Conservation (phyloP, 768 basidiomycete species). For the Rubroboletus pulcherrimus region DNA sequence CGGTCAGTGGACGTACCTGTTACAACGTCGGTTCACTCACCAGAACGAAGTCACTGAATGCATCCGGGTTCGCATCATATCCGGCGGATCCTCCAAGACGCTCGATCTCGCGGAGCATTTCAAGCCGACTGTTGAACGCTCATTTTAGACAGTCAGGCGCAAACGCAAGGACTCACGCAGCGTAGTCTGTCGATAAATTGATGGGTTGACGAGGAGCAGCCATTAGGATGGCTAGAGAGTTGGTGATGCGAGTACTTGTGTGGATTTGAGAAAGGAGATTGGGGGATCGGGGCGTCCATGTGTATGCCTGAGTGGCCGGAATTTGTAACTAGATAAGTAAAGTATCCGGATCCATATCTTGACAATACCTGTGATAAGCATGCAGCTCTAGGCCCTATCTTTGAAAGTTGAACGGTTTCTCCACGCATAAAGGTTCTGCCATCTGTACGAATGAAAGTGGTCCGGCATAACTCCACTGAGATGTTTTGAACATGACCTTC, state of each 20-base stretch:
- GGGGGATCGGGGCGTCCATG: neutral
- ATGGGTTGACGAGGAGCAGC: neutral
- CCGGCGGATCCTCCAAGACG: conserved; percentile 1
- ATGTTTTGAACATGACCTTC: neutral
- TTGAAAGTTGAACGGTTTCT: neutral
- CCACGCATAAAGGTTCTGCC: neutral
- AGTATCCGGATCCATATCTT: neutral
- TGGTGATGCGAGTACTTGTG: neutral
- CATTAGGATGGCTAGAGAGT: neutral
- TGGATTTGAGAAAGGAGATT: neutral
- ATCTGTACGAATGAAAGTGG: neutral
- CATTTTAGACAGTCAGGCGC: neutral
- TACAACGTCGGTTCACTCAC: neutral
- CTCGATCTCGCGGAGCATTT: neutral
- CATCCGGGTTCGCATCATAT: neutral
- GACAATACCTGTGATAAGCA: neutral
- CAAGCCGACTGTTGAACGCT: neutral
- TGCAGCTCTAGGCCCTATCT: neutral
- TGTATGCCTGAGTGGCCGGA: neutral
- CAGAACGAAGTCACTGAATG: neutral
- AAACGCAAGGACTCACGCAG: neutral
- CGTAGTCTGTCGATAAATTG: neutral
- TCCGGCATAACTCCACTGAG: neutral
- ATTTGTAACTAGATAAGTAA: neutral
- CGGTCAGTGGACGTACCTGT: neutral